Evolutionary conservation across 306 rosid genomes (phyloP).

Genomic region (Pyrus betulifolia): DNA sequence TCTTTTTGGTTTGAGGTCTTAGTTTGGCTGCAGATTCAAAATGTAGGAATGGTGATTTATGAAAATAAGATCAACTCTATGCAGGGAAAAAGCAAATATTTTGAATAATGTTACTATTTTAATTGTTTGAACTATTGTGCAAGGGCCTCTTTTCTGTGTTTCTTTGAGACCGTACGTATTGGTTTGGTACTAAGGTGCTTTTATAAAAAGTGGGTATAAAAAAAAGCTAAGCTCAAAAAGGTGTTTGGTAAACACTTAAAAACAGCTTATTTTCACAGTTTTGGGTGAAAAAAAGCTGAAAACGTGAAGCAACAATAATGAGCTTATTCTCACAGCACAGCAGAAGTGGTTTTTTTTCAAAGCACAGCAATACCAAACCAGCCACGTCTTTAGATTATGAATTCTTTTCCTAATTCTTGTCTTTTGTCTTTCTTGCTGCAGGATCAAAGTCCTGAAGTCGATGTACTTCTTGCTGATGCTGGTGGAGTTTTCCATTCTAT

Average conservation of each 20-base stretch:
- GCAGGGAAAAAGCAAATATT: too few species aligned
- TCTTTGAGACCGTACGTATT: background rate
- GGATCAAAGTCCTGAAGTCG: slow-evolving; percentile 65
- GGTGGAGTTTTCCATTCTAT: slow-evolving; percentile 67
- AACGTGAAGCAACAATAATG: too few species aligned
- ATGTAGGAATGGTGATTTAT: background rate
- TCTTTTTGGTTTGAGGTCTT: background rate
- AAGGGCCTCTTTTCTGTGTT: background rate
- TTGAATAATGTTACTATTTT: background rate
- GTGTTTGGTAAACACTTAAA: too few species aligned
- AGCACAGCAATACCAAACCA: too few species aligned
- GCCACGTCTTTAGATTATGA: background rate
- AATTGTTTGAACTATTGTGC: background rate
- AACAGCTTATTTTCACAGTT: too few species aligned
- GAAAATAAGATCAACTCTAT: background rate
- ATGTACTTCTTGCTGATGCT: slow-evolving; percentile 64
- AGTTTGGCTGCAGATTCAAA: background rate
- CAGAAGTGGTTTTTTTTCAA: too few species aligned
- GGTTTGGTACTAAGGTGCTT: too few species aligned
- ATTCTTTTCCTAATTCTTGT: background rate
- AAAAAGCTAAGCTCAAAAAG: too few species aligned
- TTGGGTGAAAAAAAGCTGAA: too few species aligned
- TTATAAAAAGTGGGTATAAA: too few species aligned
- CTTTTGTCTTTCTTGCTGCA: slow-evolving; percentile 16
- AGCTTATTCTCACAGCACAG: too few species aligned